These are phyloP conservation scores for Phaffia australis DNA, from an alignment of 768 basidiomycete genomes.

Conservation along the genomic window DNA sequence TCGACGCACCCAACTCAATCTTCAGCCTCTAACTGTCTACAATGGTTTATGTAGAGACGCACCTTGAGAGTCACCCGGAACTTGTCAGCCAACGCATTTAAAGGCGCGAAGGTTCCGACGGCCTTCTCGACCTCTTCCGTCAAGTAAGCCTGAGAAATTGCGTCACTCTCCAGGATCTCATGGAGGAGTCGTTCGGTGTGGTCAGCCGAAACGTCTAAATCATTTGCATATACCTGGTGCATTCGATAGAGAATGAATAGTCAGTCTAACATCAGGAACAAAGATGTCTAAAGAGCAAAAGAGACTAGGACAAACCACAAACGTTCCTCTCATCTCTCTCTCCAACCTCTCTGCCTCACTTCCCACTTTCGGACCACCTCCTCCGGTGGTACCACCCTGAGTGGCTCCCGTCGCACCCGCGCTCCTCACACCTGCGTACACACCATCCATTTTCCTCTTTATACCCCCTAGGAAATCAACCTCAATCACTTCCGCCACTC, in stretches of 20 bases:
- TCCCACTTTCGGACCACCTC: constrained; percentile 32
- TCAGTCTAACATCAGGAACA: neutral
- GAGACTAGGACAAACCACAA: constrained; percentile 56
- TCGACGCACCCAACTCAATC: neutral
- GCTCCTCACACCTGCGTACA: constrained; percentile 36
- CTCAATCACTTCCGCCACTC: constrained; percentile 65
- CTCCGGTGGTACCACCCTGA: neutral
- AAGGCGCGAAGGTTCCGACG: constrained; percentile 14
- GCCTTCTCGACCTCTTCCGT: constrained; percentile 27
- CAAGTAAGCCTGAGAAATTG: constrained; percentile 40
- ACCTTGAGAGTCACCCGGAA: constrained; percentile 68
- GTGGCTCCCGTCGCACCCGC: neutral
- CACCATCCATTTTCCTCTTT: constrained; percentile 74
- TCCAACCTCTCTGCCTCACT: constrained; percentile 59
- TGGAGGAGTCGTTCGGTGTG: constrained; percentile 74
- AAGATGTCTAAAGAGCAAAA: neutral
- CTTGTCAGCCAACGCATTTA: constrained; percentile 38
- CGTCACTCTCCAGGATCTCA: constrained; percentile 49
- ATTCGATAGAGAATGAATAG: neutral
- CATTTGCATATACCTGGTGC: constrained; percentile 71
- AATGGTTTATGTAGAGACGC: constrained; percentile 27
- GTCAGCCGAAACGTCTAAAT: constrained; percentile 80
- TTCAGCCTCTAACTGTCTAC: neutral
- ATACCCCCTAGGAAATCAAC: constrained; percentile 69
- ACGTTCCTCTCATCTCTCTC: constrained; percentile 63